Percentiles rank a stretch among this genome's conserved stretches.
Conservation (phyloP, 495 filamentous ascomycete genomes). For the Chaetomidium leptoderma region DNA sequence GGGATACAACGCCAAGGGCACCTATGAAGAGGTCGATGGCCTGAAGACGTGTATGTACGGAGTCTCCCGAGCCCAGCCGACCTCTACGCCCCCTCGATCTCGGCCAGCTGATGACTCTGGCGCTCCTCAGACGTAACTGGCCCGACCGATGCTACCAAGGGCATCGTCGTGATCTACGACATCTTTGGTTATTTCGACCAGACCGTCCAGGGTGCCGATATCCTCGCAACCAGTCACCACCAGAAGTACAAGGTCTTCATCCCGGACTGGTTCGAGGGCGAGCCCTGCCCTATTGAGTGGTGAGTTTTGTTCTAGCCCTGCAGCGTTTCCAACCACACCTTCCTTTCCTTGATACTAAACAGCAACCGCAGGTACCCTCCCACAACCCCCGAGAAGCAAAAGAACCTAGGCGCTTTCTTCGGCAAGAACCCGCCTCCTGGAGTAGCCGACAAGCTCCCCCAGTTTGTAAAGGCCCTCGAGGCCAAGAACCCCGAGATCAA, state of each 20-base stretch:
- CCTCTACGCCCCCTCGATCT: background rate
- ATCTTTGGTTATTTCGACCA: constrained; percentile 72
- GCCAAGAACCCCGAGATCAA: constrained; percentile 57
- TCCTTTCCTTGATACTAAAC: too few species aligned
- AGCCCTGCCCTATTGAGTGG: constrained; percentile 52
- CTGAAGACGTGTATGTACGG: constrained; percentile 59
- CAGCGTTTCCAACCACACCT: background rate
- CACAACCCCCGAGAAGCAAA: constrained; percentile 71
- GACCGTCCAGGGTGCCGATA: constrained; percentile 66
- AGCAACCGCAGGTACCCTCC: constrained; percentile 58
- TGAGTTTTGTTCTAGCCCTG: constrained; percentile 20
- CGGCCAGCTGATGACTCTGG: background rate
- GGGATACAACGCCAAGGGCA: constrained; percentile 62
- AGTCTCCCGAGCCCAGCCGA: background rate
- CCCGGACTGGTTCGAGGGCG: constrained; percentile 64
- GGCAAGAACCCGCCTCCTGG: constrained; percentile 57
- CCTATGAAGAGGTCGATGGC: constrained; percentile 58
- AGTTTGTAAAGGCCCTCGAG: constrained; percentile 54
- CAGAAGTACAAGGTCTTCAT: constrained; percentile 62
- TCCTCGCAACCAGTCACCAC: constrained; percentile 54
- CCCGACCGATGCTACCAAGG: constrained; percentile 52
- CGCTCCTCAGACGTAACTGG: constrained; percentile 56
- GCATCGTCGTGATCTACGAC: constrained; percentile 61
- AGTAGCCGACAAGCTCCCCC: constrained; percentile 59
- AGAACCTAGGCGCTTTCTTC: constrained; percentile 76